A percentile compares a stretch with the other conserved stretches of the same genome.
Evolutionary conservation across 2,329 filamentous ascomycete species (phyloP).

Genomic region (Monosporascus sp.): DNA sequence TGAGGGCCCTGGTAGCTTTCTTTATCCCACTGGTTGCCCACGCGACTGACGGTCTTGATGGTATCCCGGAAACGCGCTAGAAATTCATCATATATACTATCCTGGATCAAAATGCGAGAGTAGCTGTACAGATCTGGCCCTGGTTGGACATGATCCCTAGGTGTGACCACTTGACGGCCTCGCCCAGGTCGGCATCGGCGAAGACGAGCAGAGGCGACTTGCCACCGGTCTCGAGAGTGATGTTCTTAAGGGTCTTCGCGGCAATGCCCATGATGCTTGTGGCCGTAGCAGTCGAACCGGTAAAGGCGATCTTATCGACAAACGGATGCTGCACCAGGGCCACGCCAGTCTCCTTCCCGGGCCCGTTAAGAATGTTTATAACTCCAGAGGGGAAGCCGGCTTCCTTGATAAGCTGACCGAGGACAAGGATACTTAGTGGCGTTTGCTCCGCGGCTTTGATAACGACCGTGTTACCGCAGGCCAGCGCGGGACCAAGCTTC

Average conservation of each 20-base stretch:
- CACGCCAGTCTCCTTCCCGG: constrained; percentile 59
- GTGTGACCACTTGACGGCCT: constrained; percentile 57
- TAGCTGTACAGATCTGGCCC: constrained; percentile 62
- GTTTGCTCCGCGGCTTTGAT: constrained; percentile 55
- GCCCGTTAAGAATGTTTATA: constrained; percentile 54
- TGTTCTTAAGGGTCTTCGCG: constrained; percentile 46
- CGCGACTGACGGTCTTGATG: constrained; percentile 53
- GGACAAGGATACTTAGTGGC: constrained; percentile 41
- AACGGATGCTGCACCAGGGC: constrained; percentile 54
- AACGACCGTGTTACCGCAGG: constrained; percentile 34
- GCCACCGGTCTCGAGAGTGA: constrained; percentile 62
- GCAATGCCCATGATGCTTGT: constrained; percentile 35
- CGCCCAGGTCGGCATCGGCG: constrained; percentile 59
- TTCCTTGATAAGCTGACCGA: constrained; percentile 38
- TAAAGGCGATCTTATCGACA: constrained; percentile 59
- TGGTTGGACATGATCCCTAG: constrained; percentile 53
- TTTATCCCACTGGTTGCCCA: constrained; percentile 67
- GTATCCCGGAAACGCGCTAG: constrained; percentile 55
- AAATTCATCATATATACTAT: constrained; percentile 57
- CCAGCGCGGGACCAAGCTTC: neutral
- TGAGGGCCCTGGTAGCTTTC: constrained; percentile 71
- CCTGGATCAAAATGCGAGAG: constrained; percentile 62
- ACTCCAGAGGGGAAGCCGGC: constrained; percentile 58
- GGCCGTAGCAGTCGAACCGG: constrained; percentile 52
- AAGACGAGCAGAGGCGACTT: constrained; percentile 63